Conservation (phyloP, 2,329 filamentous ascomycete genomes). For the Fusarium clavum region DNA sequence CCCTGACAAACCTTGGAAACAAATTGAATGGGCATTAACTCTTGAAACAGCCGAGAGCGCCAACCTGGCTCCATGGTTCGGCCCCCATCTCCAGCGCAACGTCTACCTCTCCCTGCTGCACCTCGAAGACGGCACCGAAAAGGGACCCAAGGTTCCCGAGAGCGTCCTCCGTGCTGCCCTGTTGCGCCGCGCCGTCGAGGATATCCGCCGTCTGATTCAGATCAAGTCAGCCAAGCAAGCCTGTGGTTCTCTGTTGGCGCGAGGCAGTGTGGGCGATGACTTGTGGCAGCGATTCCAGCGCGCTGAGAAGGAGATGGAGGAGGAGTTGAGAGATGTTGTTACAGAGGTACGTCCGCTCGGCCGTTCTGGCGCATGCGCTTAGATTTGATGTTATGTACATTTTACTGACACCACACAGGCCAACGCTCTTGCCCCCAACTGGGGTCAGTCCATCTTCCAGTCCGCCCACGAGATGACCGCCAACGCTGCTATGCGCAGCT, state of each 20-base stretch:
- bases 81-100: conserved; percentile 88
- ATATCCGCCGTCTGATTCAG: conserved; percentile 91
- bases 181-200: conserved; percentile 87
- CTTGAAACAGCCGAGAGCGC: conserved; percentile 74
- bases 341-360: conserved; percentile 72
- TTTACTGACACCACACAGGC: conserved; percentile 66
- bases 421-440: conserved; percentile 87
- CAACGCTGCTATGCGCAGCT: conserved; percentile 80
- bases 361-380: not conserved
- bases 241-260: conserved; percentile 82
- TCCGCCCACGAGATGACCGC: conserved; percentile 95
- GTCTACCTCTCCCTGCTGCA: conserved; percentile 94
- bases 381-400: not conserved
- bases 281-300: conserved; percentile 91
- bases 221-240: conserved; percentile 90
- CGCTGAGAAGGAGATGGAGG: conserved; percentile 97
- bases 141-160: conserved; percentile 79
- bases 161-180: conserved; percentile 89
- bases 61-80: conserved; percentile 94
- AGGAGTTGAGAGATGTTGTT: conserved; percentile 93
- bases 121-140: conserved; percentile 73
- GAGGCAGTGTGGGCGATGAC: conserved; percentile 95
- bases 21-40: conserved; percentile 6
- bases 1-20: not conserved
- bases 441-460: conserved; percentile 97